These are phyloP conservation scores for Fraxinus excelsior DNA, from an alignment of 257 asterid species.

Conservation along the genomic window DNA sequence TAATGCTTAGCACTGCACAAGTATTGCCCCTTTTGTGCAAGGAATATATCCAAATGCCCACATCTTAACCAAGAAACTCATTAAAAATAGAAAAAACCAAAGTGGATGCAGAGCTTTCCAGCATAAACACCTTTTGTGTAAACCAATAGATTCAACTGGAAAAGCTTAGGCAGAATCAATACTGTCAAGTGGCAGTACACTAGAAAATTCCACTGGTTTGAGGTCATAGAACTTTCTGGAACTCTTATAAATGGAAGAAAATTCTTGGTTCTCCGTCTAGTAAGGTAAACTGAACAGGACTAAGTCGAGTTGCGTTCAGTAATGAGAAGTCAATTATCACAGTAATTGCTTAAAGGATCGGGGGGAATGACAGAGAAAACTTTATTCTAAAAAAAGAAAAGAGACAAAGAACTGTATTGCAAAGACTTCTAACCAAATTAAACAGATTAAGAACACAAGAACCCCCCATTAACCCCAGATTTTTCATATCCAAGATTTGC, in stretches of 20 bases:
- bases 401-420: neutral
- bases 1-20: neutral
- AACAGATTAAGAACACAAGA: neutral
- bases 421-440: conserved; percentile 5
- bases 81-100: neutral
- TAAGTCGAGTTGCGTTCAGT: neutral
- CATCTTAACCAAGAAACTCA: neutral
- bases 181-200: conserved; percentile 22
- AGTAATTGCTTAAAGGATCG: neutral
- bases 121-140: conserved; percentile 15
- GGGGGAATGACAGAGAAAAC: neutral
- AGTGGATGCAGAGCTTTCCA: conserved; percentile 30
- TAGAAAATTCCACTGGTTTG: conserved; percentile 3
- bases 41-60: neutral
- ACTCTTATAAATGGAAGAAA: conserved; percentile 3
- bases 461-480: neutral
- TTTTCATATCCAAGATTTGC: neutral
- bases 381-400: neutral
- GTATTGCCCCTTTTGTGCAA: neutral
- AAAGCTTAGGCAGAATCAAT: conserved; percentile 26
- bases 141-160: neutral
- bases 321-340: neutral
- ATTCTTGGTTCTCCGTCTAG: neutral
- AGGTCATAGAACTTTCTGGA: conserved; percentile 24
- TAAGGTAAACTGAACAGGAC: too few species aligned